Conservation (phyloP, 192 early-diverging fungal species). For the Spinellus fusiger region DNA sequence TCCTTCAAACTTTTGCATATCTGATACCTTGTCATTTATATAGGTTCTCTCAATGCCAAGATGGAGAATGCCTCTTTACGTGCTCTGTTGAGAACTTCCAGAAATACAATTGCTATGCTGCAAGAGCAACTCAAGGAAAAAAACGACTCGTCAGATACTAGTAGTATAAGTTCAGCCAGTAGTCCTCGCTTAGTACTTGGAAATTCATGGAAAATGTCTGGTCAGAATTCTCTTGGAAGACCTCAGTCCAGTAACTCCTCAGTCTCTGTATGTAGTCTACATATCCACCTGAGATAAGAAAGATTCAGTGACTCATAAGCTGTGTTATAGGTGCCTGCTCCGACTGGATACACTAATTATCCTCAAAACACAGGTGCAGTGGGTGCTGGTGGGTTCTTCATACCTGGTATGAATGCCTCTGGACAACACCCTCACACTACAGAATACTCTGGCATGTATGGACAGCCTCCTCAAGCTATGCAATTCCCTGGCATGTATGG, state of each 20-base stretch:
- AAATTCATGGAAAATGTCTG: conserved; percentile 17
- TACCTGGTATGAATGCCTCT: too few relatives aligned
- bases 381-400: conserved; percentile 18
- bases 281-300: too few relatives aligned
- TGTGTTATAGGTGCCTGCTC: too few relatives aligned
- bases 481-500: neutral
- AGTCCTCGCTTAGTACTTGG: conserved; percentile 18
- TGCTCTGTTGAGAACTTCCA: conserved; percentile 55
- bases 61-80: conserved; percentile 33
- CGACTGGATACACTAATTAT: too few relatives aligned
- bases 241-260: too few relatives aligned
- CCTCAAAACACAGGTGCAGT: too few relatives aligned
- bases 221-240: neutral
- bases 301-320: too few relatives aligned
- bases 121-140: conserved; percentile 62
- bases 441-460: too few relatives aligned
- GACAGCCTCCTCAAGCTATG: neutral
- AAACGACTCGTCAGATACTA: neutral
- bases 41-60: conserved; percentile 4
- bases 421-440: too few relatives aligned
- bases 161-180: neutral
- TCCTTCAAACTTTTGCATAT: too few relatives aligned
- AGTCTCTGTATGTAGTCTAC: too few relatives aligned
- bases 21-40: neutral
- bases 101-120: conserved; percentile 65